Conservation (phyloP, 331 rosid species). For the Stylosanthes scabra region DNA sequence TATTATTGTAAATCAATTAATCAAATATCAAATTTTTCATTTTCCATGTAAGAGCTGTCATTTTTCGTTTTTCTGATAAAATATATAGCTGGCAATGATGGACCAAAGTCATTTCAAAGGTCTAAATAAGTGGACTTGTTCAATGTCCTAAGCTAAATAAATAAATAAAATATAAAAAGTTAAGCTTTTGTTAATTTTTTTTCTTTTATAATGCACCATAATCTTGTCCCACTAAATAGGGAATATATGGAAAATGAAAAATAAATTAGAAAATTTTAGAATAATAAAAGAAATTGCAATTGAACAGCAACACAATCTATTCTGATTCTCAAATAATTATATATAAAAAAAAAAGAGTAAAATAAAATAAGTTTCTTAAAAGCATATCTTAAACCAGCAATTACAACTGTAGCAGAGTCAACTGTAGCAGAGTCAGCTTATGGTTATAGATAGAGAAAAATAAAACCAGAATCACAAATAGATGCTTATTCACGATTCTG, state of each 20-base stretch:
- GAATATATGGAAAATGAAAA: slow-evolving; percentile 6
- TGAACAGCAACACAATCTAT: slow-evolving; percentile 7
- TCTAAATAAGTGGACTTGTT: slow-evolving; percentile 1
- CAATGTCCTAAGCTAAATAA: slow-evolving; percentile 10
- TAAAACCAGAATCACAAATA: slow-evolving; percentile 4
- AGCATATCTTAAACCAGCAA: background rate
- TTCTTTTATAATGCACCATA: slow-evolving; percentile 43
- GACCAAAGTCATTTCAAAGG: slow-evolving; percentile 10
- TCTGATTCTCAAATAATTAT: background rate
- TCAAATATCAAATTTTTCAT: background rate
- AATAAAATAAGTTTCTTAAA: slow-evolving; percentile 13
- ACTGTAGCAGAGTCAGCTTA: background rate
- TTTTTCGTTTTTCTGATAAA: too few species aligned
- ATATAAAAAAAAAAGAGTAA: background rate
- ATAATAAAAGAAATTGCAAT: background rate
- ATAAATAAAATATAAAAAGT: slow-evolving; percentile 24
- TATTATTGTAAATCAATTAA: background rate
- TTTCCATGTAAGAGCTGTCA: background rate
- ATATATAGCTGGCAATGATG: slow-evolving; percentile 8
- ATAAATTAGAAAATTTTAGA: background rate
- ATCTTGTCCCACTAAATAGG: slow-evolving; percentile 31
- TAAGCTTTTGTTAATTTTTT: slow-evolving; percentile 35
- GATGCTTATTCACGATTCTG: background rate
- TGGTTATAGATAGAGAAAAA: background rate
- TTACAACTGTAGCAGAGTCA: slow-evolving; percentile 3